Evolutionary conservation across 2,329 filamentous ascomycete species (phyloP).

Genomic region (Aspergillus melleus): DNA sequence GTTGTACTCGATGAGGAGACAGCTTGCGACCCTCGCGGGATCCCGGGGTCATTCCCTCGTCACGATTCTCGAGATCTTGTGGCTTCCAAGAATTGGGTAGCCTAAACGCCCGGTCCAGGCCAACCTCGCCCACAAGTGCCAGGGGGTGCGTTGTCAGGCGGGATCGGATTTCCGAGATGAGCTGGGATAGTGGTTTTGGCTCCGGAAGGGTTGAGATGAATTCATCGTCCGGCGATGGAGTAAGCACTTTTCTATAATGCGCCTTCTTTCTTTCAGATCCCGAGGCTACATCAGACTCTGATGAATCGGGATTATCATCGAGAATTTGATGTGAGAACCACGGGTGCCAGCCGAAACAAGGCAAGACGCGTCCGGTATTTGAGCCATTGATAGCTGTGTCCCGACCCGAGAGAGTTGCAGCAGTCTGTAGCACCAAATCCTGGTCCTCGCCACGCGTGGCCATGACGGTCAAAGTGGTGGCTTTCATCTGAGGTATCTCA

Average conservation of each 20-base stretch:
- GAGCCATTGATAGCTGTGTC: constrained; percentile 11
- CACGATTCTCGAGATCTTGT: constrained; percentile 32
- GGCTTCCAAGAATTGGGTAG: constrained; percentile 55
- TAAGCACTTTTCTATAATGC: constrained; percentile 58
- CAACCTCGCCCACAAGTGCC: constrained; percentile 63
- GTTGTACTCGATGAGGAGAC: constrained; percentile 57
- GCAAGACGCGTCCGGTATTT: constrained; percentile 52
- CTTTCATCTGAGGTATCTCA: constrained; percentile 58
- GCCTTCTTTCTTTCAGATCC: constrained; percentile 33
- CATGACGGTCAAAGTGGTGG: constrained; percentile 62
- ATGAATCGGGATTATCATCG: constrained; percentile 36
- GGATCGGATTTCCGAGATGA: constrained; percentile 51
- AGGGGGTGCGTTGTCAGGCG: constrained; percentile 53
- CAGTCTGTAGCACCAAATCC: constrained; percentile 55
- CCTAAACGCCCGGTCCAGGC: constrained; percentile 62
- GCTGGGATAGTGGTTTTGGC: constrained; percentile 53
- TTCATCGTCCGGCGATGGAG: constrained; percentile 44
- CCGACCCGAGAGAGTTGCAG: constrained; percentile 29
- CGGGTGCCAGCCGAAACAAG: constrained; percentile 68
- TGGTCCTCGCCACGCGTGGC: constrained; percentile 63
- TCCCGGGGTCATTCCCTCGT: constrained; percentile 54
- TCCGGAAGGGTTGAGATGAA: constrained; percentile 55
- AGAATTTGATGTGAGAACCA: constrained; percentile 67
- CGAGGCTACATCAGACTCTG: constrained; percentile 16
- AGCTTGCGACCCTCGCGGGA: constrained; percentile 60